Base-by-base conservation (phyloP, 306 rosid genomes). In the Dalbergia cultrata region DNA sequence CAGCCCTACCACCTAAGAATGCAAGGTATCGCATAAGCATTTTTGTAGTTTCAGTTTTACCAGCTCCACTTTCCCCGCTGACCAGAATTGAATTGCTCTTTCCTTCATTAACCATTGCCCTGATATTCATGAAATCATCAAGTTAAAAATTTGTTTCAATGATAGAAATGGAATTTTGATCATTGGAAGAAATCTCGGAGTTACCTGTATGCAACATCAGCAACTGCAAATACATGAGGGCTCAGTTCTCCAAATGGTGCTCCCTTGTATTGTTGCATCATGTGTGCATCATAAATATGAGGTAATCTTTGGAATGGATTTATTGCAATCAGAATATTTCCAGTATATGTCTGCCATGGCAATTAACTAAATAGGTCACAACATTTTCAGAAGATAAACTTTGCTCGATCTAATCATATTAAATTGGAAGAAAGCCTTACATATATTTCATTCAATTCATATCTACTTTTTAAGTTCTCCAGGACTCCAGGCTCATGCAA, bases 1-100 rank as follows among this genome's bases (percentile, higher is more conserved):
- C 99, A 71, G 85, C 93, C 72, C 98, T 86, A 61, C 99, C 99
- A 67, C 99, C 99, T 50, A 96, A 85, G 90, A 85, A 96, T 72
- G 99, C 98, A 82, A 96, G 97, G 89, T 96, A 96, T 50, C 82
- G 87, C 99, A 96, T 96, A 47, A 96, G 98, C 99, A 96, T 96
- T 87, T 96, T 96, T 26, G 99, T 93, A 66, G 99, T 93, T 86
- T 96, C 99, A 49, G 99, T 96, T 92, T 96, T 96, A 84, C 99
- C 99, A 13, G 99, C 99, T 87, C 98, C 99, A 90, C 98, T 96
- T 89, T 96, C 99, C 75, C 99, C 99, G 80, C 98, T 96, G 87
- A 93, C 99, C 63, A 96, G 89, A 83, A 96, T 96, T 45, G 99
- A 92, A 90, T 96, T 96, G 90, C 97, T 93, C 84, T 93, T 96